phyloP scores from a whole-genome alignment of 768 basidiomycete species.

The Lactifluus hygrophoroides region DNA sequence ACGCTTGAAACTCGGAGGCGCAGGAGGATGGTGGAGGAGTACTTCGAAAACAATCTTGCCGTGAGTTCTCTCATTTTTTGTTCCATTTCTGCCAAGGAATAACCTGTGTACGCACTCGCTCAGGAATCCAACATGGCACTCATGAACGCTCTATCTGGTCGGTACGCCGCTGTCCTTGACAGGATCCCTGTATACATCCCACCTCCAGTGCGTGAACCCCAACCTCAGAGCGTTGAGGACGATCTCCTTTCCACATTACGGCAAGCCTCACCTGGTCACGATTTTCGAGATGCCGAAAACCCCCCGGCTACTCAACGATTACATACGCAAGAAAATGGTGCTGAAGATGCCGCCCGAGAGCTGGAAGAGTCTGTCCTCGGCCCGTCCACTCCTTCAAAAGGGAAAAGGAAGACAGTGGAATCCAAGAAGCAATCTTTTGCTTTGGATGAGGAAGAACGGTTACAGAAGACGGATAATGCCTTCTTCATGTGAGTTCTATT shows the following conservation, averaged over 20 bases:
- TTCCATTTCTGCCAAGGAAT: not conserved
- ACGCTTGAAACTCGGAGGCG: slow-evolving; percentile 64
- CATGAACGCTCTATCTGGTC: slow-evolving; percentile 49
- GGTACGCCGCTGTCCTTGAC: slow-evolving; percentile 44
- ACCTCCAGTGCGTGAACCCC: slow-evolving; percentile 24
- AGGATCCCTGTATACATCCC: slow-evolving; percentile 37
- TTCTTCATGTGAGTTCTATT: slow-evolving; percentile 37
- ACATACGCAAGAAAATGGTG: slow-evolving; percentile 25
- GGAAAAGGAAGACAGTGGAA: slow-evolving; percentile 45
- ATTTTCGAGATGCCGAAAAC: slow-evolving; percentile 20
- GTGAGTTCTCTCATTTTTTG: slow-evolving; percentile 37
- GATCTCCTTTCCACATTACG: slow-evolving; percentile 31
- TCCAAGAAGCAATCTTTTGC: slow-evolving; percentile 36
- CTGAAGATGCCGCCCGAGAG: slow-evolving; percentile 51
- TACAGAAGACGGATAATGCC: slow-evolving; percentile 32
- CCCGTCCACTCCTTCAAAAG: slow-evolving; percentile 23
- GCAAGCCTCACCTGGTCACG: slow-evolving; percentile 29
- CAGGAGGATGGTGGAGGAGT: slow-evolving; percentile 61
- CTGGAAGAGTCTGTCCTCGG: slow-evolving; percentile 49
- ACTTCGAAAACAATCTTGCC: slow-evolving; percentile 59
- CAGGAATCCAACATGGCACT: slow-evolving; percentile 68
- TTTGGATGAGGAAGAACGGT: slow-evolving; percentile 46
- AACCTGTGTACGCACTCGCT: slow-evolving; percentile 8
- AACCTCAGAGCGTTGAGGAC: slow-evolving; percentile 27
- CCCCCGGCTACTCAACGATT: slow-evolving; percentile 15